phyloP scores from a whole-genome alignment of 2,329 filamentous ascomycete species.

The Neoarthrinium moseri region DNA sequence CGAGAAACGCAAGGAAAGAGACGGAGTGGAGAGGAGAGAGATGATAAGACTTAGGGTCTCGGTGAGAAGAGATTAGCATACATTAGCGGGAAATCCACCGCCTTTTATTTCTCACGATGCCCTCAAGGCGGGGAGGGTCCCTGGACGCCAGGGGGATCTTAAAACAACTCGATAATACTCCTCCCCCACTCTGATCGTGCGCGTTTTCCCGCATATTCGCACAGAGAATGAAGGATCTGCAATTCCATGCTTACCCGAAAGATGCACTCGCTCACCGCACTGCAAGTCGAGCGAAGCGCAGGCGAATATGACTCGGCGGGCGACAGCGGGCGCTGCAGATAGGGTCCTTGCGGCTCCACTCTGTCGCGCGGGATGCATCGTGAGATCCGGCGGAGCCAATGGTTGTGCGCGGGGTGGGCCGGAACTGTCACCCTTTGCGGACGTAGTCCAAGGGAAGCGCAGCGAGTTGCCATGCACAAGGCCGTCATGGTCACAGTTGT shows the following conservation, averaged over 20 bases:
- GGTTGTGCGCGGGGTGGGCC: background rate
- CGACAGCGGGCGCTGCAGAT: constrained; percentile 4
- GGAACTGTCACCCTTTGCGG: background rate
- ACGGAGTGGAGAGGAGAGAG: background rate
- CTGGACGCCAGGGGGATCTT: background rate
- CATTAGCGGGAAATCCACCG: background rate
- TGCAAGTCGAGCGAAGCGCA: too few species aligned
- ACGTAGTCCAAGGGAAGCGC: background rate
- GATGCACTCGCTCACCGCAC: background rate
- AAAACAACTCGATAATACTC: background rate
- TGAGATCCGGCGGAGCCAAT: constrained; percentile 1
- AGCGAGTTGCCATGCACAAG: constrained; percentile 1
- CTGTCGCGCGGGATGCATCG: background rate
- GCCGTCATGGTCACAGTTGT: background rate
- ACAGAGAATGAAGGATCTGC: background rate
- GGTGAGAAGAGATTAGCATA: background rate
- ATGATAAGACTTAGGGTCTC: background rate
- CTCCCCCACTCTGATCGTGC: too few species aligned
- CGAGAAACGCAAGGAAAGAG: too few species aligned
- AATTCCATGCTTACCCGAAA: background rate
- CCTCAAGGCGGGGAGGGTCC: background rate
- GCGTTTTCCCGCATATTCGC: background rate
- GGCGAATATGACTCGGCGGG: too few species aligned
- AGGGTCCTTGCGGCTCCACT: constrained; percentile 6
- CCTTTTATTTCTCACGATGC: constrained; percentile 6